Conservation (phyloP, 2,329 filamentous ascomycete species). For the Neonectria punicea region DNA sequence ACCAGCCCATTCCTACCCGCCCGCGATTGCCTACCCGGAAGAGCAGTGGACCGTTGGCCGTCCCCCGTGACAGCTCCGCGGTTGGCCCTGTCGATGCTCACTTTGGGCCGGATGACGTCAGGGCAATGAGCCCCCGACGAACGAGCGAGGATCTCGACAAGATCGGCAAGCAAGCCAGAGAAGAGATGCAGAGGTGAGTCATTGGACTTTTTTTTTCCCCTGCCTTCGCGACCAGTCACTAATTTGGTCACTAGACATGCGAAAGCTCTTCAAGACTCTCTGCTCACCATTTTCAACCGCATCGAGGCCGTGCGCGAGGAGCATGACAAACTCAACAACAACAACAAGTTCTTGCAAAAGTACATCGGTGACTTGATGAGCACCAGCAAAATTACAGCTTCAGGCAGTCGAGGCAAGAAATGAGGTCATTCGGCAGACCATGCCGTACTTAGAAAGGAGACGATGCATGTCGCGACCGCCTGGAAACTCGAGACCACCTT, state of each 20-base stretch:
- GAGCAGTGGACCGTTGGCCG: conserved; percentile 84
- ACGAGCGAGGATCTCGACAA: conserved; percentile 92
- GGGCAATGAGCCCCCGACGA: conserved; percentile 92
- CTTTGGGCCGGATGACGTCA: conserved; percentile 86
- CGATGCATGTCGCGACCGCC: neutral
- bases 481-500: neutral
- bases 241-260: conserved; percentile 73
- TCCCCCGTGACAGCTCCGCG: conserved; percentile 79
- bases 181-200: conserved; percentile 67
- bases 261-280: conserved; percentile 86
- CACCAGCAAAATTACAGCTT: conserved; percentile 77
- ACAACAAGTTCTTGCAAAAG: conserved; percentile 97
- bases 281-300: conserved; percentile 89
- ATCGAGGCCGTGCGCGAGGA: conserved; percentile 95
- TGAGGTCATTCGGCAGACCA: conserved; percentile 46
- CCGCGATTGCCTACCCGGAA: conserved; percentile 78
- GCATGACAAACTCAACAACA: conserved; percentile 94
- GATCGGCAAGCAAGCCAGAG: conserved; percentile 83
- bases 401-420: conserved; percentile 64
- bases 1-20: conserved; percentile 65
- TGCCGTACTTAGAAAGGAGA: neutral
- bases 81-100: conserved; percentile 79
- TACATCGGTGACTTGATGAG: conserved; percentile 98
- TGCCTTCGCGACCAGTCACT: conserved; percentile 22
- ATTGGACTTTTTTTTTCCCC: neutral